Conservation (phyloP, 2,329 filamentous ascomycete genomes). For the Nemania sp. region DNA sequence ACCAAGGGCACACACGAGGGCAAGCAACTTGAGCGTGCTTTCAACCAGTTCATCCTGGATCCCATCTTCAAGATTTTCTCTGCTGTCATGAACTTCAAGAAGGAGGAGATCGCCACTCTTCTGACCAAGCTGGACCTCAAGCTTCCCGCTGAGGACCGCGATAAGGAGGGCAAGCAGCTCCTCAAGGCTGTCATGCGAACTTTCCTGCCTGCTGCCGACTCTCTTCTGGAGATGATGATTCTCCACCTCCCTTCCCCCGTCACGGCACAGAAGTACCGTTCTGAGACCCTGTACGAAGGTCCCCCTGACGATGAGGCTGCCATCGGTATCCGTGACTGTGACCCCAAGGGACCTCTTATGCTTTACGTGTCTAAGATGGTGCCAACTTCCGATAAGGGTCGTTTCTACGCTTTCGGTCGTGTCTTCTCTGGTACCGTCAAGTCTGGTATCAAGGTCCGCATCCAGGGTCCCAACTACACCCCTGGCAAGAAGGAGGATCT, state of each 20-base stretch:
- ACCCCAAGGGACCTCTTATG: slow-evolving; percentile 98
- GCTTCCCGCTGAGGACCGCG: slow-evolving; percentile 82
- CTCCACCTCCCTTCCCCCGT: slow-evolving; percentile 96
- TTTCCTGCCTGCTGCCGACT: slow-evolving; percentile 97
- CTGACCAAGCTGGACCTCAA: slow-evolving; percentile 95
- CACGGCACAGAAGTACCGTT: slow-evolving; percentile 96
- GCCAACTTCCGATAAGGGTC: slow-evolving; percentile 98
- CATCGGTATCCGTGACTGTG: slow-evolving; percentile 97
- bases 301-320: slow-evolving; percentile 88
- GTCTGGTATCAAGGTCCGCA: slow-evolving; percentile 99
- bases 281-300: slow-evolving; percentile 98
- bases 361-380: slow-evolving; percentile 99
- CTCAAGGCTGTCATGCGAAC: slow-evolving; percentile 98
- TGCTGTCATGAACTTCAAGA: slow-evolving; percentile 98
- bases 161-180: slow-evolving; percentile 95
- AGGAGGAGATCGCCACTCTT: slow-evolving; percentile 81
- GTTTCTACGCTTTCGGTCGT: slow-evolving; percentile 99
- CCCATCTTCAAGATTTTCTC: slow-evolving; percentile 99
- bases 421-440: slow-evolving; percentile 98
- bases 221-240: slow-evolving; percentile 99
- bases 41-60: slow-evolving; percentile 99
- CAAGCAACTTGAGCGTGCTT: slow-evolving; percentile 92
- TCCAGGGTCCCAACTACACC: slow-evolving; percentile 98
- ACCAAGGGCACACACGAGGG: slow-evolving; percentile 82
- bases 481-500: slow-evolving; percentile 99